Conservation (phyloP, 176 grass and related monocot species). For the Lolium multiflorum region DNA sequence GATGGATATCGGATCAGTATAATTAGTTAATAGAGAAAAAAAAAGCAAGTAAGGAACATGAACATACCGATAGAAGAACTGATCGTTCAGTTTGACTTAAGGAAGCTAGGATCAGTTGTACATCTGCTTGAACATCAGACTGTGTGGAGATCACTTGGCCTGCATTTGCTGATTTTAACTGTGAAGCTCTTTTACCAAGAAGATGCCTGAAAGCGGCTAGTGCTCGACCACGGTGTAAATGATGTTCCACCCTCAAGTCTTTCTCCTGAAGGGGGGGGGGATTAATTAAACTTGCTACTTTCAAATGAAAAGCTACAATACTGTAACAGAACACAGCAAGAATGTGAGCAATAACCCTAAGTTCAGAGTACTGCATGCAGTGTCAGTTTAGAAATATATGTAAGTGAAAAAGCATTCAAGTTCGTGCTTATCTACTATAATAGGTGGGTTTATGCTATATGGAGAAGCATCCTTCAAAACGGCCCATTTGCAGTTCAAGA, state of each 20-base stretch:
- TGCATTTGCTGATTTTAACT: constrained; percentile 76
- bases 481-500: constrained; percentile 1
- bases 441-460: constrained; percentile 29
- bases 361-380: constrained; percentile 12
- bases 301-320: constrained; percentile 20
- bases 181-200: constrained; percentile 78
- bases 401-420: not conserved
- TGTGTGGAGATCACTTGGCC: constrained; percentile 66
- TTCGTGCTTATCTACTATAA: constrained; percentile 4
- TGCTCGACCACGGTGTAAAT: constrained; percentile 86
- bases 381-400: constrained; percentile 13
- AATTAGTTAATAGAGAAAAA: not conserved
- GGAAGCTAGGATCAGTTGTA: constrained; percentile 77
- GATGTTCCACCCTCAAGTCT: constrained; percentile 83
- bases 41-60: constrained; percentile 40
- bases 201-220: constrained; percentile 91
- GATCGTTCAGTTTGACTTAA: constrained; percentile 85
- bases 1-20: not conserved
- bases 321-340: constrained; percentile 19
- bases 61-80: constrained; percentile 82
- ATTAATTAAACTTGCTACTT: constrained; percentile 17
- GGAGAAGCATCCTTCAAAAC: constrained; percentile 22
- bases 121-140: constrained; percentile 76
- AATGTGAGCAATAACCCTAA: constrained; percentile 6
- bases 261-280: constrained; percentile 63